A percentile compares a stretch with the other conserved stretches of the same genome.
These are phyloP conservation scores for Mycena kentingensis DNA, from an alignment of 768 basidiomycete species.

Conservation along the genomic window DNA sequence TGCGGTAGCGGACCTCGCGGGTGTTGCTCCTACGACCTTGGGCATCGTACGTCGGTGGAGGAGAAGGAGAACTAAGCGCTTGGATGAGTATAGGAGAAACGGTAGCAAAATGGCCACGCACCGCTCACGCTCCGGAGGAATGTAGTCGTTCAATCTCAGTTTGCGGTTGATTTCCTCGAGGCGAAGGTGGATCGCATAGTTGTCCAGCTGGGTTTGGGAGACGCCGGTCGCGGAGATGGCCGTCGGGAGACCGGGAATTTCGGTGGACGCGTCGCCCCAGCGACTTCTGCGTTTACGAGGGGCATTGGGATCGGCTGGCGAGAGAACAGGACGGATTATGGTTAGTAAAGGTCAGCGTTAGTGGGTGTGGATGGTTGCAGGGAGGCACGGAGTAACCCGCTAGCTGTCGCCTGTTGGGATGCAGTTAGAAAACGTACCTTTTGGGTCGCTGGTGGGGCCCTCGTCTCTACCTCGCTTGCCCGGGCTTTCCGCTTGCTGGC, in stretches of 20 bases:
- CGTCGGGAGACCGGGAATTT: constrained; percentile 91
- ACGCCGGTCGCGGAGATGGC: constrained; percentile 93
- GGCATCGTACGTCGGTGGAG: constrained; percentile 95
- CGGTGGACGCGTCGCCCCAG: constrained; percentile 93
- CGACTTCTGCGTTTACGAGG: constrained; percentile 95
- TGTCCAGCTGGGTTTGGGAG: constrained; percentile 93
- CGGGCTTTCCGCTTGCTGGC: constrained; percentile 56
- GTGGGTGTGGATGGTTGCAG: constrained; percentile 38
- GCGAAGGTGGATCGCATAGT: constrained; percentile 94
- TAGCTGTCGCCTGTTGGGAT: too few species aligned
- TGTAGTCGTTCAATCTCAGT: constrained; percentile 88
- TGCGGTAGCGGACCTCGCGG: constrained; percentile 96
- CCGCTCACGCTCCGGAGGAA: constrained; percentile 95
- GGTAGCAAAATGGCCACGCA: constrained; percentile 32
- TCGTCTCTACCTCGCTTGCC: constrained; percentile 70
- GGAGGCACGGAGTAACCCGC: constrained; percentile 25
- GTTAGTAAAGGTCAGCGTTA: constrained; percentile 56
- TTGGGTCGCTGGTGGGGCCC: constrained; percentile 60
- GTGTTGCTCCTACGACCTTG: constrained; percentile 99
- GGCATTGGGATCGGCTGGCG: constrained; percentile 76
- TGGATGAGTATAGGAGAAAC: constrained; percentile 31
- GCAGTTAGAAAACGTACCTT: constrained; percentile 67
- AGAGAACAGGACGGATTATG: constrained; percentile 36
- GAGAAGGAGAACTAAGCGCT: constrained; percentile 79
- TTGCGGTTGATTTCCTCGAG: constrained; percentile 98